These are phyloP conservation scores for Geotrichum phurueaensis DNA, from an alignment of 1,139 yeast species.

Conservation along the genomic window DNA sequence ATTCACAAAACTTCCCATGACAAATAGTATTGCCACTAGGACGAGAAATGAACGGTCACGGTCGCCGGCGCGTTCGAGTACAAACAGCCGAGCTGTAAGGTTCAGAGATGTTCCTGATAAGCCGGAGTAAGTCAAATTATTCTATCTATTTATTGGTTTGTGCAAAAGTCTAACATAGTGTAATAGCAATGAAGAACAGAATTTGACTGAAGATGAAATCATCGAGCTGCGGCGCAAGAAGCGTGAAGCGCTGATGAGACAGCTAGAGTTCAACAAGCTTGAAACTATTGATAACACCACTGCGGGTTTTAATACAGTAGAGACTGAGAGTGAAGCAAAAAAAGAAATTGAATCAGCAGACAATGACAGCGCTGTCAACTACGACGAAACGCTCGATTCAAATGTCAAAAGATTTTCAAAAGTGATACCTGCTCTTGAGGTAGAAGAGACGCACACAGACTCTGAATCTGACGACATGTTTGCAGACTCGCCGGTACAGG, in stretches of 20 bases:
- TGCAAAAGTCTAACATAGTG: not conserved
- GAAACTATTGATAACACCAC: not conserved
- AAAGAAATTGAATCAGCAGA: not conserved
- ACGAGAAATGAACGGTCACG: constrained; percentile 6
- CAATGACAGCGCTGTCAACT: not conserved
- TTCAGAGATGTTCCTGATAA: not conserved
- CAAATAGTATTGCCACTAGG: constrained; percentile 3
- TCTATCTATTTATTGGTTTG: not conserved
- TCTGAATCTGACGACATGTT: constrained; percentile 22
- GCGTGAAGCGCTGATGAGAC: constrained; percentile 31
- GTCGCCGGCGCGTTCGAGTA: not conserved
- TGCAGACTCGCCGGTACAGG: constrained; percentile 19
- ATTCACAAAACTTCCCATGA: not conserved
- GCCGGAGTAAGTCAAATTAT: not conserved
- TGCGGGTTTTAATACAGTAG: not conserved
- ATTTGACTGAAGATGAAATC: constrained; percentile 21
- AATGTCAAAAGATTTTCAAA: not conserved
- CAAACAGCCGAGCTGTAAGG: not conserved
- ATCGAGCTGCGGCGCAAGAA: constrained; percentile 33
- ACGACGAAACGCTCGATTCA: not conserved
- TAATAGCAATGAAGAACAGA: not conserved
- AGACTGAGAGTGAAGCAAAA: not conserved
- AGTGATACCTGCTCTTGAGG: not conserved
- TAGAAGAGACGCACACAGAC: not conserved
- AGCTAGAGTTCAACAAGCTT: not conserved